phyloP scores from a whole-genome alignment of 23 red algal genomes.

The Gracilariopsis chorda region DNA sequence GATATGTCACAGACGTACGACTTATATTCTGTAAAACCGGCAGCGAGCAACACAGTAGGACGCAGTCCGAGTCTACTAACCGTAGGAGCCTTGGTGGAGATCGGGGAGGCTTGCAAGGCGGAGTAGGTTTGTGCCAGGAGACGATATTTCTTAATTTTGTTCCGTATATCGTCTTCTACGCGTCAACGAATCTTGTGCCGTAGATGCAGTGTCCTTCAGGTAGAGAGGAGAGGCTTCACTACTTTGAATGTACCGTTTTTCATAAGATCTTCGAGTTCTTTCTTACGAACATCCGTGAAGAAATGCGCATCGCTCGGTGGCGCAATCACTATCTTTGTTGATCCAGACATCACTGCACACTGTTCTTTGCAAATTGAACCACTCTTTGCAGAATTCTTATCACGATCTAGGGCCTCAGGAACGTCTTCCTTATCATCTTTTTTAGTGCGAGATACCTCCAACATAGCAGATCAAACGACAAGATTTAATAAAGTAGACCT shows the following conservation, averaged over 20 bases:
- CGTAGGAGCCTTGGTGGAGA: not conserved
- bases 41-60: too few species aligned
- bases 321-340: too few species aligned
- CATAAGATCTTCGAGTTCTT: not conserved
- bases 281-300: too few species aligned
- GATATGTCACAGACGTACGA: too few species aligned
- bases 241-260: not conserved
- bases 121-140: not conserved
- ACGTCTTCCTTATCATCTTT: too few species aligned
- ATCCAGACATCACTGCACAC: too few species aligned
- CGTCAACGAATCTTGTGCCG: not conserved
- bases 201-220: not conserved
- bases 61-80: too few species aligned
- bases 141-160: not conserved
- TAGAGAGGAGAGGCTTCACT: not conserved
- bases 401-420: too few species aligned
- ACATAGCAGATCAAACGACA: not conserved
- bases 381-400: too few species aligned
- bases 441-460: not conserved
- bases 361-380: too few species aligned
- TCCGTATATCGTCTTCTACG: not conserved
- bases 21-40: too few species aligned
- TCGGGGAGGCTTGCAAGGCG: not conserved
- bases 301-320: too few species aligned
- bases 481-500: not conserved